These are phyloP conservation scores for Fomitiporia mediterranea DNA, from an alignment of 1,284 basidiomycete species.

Conservation along the genomic window DNA sequence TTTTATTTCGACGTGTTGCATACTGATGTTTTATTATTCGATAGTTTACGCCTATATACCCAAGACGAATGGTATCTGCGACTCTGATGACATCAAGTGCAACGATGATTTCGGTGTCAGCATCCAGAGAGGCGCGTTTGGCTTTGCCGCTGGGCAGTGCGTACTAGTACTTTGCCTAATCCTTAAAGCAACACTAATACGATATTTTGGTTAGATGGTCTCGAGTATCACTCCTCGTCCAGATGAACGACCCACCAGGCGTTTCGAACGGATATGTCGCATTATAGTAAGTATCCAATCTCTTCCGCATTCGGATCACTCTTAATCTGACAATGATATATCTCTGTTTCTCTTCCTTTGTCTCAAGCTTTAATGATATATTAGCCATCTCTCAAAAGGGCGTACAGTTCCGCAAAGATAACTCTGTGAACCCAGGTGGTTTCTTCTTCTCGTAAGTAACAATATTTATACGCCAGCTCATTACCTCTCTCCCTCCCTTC, in stretches of 20 bases:
- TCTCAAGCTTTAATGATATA: slow-evolving; percentile 49
- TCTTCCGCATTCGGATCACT: slow-evolving; percentile 4
- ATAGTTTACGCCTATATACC: slow-evolving; percentile 66
- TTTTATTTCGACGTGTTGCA: slow-evolving; percentile 1
- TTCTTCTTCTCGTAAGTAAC: slow-evolving; percentile 59
- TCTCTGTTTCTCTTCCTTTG: not conserved
- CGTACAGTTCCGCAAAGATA: slow-evolving; percentile 47
- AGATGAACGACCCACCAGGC: slow-evolving; percentile 51
- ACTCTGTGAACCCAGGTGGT: slow-evolving; percentile 48
- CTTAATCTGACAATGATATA: slow-evolving; percentile 13
- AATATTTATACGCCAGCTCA: slow-evolving; percentile 3
- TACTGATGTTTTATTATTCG: slow-evolving; percentile 16
- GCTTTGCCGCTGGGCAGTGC: slow-evolving; percentile 47
- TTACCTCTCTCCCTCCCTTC: too few relatives aligned
- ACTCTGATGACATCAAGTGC: slow-evolving; percentile 28
- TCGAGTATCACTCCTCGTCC: slow-evolving; percentile 50
- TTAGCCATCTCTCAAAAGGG: slow-evolving; percentile 45
- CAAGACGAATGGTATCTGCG: slow-evolving; percentile 38
- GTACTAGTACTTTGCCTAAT: slow-evolving; percentile 25
- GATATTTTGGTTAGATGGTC: slow-evolving; percentile 43
- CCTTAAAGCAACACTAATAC: not conserved
- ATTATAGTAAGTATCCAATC: slow-evolving; percentile 42
- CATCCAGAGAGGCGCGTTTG: slow-evolving; percentile 36
- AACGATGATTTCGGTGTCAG: slow-evolving; percentile 42
- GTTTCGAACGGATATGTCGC: slow-evolving; percentile 53